These are phyloP conservation scores for Penicillium glabrum DNA, from an alignment of 2,329 filamentous ascomycete species.

Conservation along the genomic window DNA sequence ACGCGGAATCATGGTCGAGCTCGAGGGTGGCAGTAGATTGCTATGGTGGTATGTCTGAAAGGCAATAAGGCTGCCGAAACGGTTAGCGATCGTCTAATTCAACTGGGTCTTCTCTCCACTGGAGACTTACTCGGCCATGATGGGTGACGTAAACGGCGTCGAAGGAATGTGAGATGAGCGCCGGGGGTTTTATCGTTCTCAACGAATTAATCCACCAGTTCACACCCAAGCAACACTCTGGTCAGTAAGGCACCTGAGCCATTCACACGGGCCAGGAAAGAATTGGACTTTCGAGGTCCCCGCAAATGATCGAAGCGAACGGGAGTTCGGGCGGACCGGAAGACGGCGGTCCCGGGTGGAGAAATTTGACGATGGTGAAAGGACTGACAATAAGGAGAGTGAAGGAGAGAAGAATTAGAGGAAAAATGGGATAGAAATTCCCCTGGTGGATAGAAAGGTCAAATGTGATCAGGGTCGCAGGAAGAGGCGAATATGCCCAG, in stretches of 20 bases:
- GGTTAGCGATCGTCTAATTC: constrained; percentile 14
- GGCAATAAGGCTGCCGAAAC: constrained; percentile 34
- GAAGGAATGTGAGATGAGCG: constrained; percentile 16
- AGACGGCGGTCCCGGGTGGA: not conserved
- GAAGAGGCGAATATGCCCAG: constrained; percentile 4
- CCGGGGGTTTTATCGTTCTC: not conserved
- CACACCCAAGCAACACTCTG: constrained; percentile 14
- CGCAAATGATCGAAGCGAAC: constrained; percentile 22
- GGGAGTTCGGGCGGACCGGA: constrained; percentile 15
- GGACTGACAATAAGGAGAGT: constrained; percentile 15
- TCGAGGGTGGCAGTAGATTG: constrained; percentile 31
- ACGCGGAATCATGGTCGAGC: constrained; percentile 40
- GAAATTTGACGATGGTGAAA: not conserved
- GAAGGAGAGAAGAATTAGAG: constrained; percentile 4
- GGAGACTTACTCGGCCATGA: constrained; percentile 41
- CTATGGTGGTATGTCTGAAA: constrained; percentile 39
- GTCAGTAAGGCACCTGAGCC: constrained; percentile 14
- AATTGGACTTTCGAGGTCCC: constrained; percentile 14
- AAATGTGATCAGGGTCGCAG: constrained; percentile 3
- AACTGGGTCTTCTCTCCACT: not conserved
- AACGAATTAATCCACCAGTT: constrained; percentile 1
- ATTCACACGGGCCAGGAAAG: constrained; percentile 16
- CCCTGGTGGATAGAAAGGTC: constrained; percentile 6
- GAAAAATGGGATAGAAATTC: not conserved
- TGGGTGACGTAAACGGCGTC: constrained; percentile 26